Evolutionary conservation across 495 filamentous ascomycete genomes (phyloP), one percentile per base, ranked within the genome.

Genomic region (Entonaema liquescens): DNA sequence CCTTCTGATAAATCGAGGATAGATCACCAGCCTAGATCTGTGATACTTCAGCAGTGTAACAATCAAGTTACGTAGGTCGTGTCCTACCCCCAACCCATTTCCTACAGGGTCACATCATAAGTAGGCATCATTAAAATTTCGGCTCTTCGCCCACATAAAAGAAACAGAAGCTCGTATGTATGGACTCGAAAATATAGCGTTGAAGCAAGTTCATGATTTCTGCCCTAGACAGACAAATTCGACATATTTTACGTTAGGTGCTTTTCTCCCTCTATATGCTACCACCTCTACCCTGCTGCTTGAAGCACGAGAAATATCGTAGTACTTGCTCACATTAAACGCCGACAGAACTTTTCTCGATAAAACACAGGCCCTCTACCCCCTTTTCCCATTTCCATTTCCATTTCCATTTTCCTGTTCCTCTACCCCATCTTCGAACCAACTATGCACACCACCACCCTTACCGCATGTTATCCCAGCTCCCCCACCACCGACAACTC

Each of bases 401-500:
- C 35, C 40, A n/a, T 33, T 31, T 19, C 49, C 11, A 23, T 9
- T 17, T 15, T 8, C 42, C 19, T 47, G 23, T 6, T n/a, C 23
- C 11, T 21, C 40, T 21, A 13, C 17, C 23, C 31, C 9, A 23
- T 0, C 50, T n/a, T n/a, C n/a, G n/a, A n/a, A n/a, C n/a, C n/a
- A n/a, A n/a, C n/a, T n/a, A n/a, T n/a, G n/a, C n/a, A n/a, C n/a
- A n/a, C n/a, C 38, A 31, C 29, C 29, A 7, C 13, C 3, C 15
- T 23, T 68, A 70, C 71, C 79, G 75, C 72, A 80, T 76, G 53
- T 77, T 80, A 71, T 76, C 79, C 85, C 86, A 89, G 61, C 84
- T 87, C 23, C 87, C 87, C 47, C 87, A 69, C 83, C 82, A 86
- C 68, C 83, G 82, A 70, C 81, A 86, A 36, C 75, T 77, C 72